phyloP scores from a whole-genome alignment of 116 monocot genomes.

The Papilionanthe hybrid region DNA sequence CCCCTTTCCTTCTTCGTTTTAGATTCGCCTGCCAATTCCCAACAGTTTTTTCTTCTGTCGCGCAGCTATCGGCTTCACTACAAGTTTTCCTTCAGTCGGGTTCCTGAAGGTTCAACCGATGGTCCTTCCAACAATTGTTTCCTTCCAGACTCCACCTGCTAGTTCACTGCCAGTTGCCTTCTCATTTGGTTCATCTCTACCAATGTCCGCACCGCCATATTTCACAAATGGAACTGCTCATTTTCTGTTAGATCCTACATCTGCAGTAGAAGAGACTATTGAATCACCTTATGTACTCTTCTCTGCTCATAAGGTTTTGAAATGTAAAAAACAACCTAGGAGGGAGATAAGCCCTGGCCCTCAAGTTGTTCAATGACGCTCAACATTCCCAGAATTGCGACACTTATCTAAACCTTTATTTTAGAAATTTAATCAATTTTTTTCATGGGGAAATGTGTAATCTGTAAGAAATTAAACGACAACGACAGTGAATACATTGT shows the following conservation, averaged over 20 bases:
- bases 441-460: constrained; percentile 87
- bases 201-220: constrained; percentile 53
- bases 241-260: too few relatives aligned
- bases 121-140: constrained; percentile 43
- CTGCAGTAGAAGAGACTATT: too few relatives aligned
- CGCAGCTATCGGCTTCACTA: too few relatives aligned
- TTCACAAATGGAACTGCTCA: constrained; percentile 47
- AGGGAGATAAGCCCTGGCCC: constrained; percentile 67
- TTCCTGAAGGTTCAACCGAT: too few relatives aligned
- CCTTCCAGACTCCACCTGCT: constrained; percentile 60
- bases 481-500: constrained; percentile 82
- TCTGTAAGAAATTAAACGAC: constrained; percentile 72
- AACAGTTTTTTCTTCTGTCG: too few relatives aligned
- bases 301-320: constrained; percentile 91
- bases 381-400: constrained; percentile 84
- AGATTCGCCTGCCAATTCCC: too few relatives aligned
- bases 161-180: constrained; percentile 57
- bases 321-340: constrained; percentile 74
- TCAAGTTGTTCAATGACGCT: constrained; percentile 68
- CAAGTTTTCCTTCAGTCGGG: too few relatives aligned
- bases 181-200: constrained; percentile 41
- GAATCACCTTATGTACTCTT: constrained; percentile 72
- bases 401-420: constrained; percentile 70
- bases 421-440: constrained; percentile 64
- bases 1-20: too few relatives aligned